A percentile compares a stretch with the other conserved stretches of the same genome.
phyloP scores from a whole-genome alignment of 148 eudicot genomes.

The Camellia japonica region DNA sequence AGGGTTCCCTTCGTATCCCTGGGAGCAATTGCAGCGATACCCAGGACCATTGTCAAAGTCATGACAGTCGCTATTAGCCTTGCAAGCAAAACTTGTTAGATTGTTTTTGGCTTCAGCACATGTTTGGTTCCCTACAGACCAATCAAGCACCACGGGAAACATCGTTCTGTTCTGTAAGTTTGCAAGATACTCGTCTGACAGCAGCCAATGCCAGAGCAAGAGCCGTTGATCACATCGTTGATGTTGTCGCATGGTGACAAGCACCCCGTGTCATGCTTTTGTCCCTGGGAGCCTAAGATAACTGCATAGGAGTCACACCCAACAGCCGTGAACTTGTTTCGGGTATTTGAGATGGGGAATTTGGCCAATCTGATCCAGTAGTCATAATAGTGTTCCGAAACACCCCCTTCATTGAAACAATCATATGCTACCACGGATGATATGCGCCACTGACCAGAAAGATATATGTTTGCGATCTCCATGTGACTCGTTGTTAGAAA shows the following conservation, averaged over 20 bases:
- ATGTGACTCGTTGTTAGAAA: not conserved
- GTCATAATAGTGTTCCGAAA: not conserved
- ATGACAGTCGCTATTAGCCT: too few species aligned
- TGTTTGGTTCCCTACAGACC: too few species aligned
- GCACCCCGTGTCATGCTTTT: not conserved
- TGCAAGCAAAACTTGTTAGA: too few species aligned
- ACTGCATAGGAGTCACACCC: not conserved
- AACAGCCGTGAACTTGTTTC: not conserved
- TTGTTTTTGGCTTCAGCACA: too few species aligned
- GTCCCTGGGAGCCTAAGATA: not conserved
- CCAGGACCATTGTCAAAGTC: too few species aligned
- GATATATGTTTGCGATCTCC: slow-evolving; percentile 15
- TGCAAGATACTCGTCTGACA: not conserved
- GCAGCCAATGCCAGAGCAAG: not conserved
- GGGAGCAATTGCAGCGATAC: too few species aligned
- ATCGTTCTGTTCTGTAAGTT: too few species aligned
- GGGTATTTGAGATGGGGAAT: not conserved
- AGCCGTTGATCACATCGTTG: not conserved
- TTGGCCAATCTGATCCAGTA: not conserved
- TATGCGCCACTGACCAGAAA: slow-evolving; percentile 10
- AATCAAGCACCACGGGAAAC: too few species aligned
- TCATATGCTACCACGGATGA: not conserved
- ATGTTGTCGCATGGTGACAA: not conserved
- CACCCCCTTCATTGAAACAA: not conserved
- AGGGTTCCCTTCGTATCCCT: too few species aligned